A percentile compares a stretch with the other conserved stretches of the same genome.
phyloP scores from a whole-genome alignment of 306 rosid species.

The Lathyrus sativus region DNA sequence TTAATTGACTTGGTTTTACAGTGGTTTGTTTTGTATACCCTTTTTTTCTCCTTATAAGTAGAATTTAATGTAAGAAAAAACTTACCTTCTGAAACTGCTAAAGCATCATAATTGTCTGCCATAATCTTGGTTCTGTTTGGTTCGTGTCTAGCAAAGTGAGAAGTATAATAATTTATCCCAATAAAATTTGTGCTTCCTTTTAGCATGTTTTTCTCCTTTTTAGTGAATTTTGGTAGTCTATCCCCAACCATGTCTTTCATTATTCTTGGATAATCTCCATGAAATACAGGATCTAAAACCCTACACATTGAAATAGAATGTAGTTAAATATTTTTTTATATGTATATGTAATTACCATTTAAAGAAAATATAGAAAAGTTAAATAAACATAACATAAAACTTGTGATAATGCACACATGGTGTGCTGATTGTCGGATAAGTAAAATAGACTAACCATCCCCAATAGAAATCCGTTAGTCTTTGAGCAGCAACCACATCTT shows the following conservation, averaged over 20 bases:
- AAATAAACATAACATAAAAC: too few species aligned
- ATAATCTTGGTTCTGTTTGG: not conserved
- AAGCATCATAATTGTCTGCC: constrained; percentile 18
- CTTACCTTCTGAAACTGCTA: constrained; percentile 17
- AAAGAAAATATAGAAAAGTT: too few species aligned
- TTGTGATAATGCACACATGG: not conserved
- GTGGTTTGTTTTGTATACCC: too few species aligned
- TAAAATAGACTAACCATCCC: not conserved
- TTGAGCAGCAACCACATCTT: not conserved
- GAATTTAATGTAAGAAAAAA: constrained; percentile 39
- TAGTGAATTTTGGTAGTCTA: constrained; percentile 41
- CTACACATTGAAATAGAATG: constrained; percentile 27
- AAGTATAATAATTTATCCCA: constrained; percentile 46
- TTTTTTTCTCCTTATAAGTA: not conserved
- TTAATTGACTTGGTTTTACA: too few species aligned
- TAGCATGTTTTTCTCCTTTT: constrained; percentile 17
- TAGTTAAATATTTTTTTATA: too few species aligned
- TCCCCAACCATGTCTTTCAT: constrained; percentile 39
- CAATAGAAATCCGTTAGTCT: not conserved
- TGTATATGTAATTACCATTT: not conserved
- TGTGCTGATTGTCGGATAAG: not conserved
- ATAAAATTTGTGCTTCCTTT: constrained; percentile 41
- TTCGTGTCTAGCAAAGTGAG: constrained; percentile 36
- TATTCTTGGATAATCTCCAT: constrained; percentile 40
- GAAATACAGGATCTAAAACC: constrained; percentile 38